Conservation (phyloP, 345 rosid species). For the Melaleuca alternifolia region DNA sequence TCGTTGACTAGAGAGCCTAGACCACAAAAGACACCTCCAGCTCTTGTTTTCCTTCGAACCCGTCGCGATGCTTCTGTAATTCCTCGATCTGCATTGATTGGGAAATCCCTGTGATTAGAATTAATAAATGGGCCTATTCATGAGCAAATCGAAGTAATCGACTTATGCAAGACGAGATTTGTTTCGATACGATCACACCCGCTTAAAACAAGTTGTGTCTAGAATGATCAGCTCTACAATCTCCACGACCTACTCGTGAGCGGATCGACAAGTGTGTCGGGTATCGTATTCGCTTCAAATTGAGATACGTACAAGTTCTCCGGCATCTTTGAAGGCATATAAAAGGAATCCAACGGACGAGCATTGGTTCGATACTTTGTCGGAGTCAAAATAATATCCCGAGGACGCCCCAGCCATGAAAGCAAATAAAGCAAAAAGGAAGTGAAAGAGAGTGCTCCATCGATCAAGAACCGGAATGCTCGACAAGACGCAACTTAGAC, state of each 20-base stretch:
- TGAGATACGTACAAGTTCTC: neutral
- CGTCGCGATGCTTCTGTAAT: neutral
- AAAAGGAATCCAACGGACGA: neutral
- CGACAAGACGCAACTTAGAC: neutral
- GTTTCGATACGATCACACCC: accelerated
- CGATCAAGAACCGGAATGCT: neutral
- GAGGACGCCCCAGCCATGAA: neutral
- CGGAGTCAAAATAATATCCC: neutral
- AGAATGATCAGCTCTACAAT: neutral
- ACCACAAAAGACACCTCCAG: neutral
- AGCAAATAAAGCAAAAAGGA: neutral
- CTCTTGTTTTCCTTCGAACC: neutral
- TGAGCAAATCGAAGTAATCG: neutral
- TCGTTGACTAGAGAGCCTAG: neutral
- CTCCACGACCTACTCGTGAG: too few relatives aligned
- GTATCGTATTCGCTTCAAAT: neutral
- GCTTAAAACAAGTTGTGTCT: accelerated
- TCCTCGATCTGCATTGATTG: neutral
- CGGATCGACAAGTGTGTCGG: accelerated
- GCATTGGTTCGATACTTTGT: neutral
- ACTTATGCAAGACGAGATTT: neutral
- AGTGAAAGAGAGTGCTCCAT: neutral
- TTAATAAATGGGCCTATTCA: too few relatives aligned
- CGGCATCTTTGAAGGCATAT: neutral
- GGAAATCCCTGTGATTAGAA: neutral